Evolutionary conservation across 805 yeast species (phyloP), one percentile per base, ranked within the genome.

Genomic region (Maudiozyma bulderi): DNA sequence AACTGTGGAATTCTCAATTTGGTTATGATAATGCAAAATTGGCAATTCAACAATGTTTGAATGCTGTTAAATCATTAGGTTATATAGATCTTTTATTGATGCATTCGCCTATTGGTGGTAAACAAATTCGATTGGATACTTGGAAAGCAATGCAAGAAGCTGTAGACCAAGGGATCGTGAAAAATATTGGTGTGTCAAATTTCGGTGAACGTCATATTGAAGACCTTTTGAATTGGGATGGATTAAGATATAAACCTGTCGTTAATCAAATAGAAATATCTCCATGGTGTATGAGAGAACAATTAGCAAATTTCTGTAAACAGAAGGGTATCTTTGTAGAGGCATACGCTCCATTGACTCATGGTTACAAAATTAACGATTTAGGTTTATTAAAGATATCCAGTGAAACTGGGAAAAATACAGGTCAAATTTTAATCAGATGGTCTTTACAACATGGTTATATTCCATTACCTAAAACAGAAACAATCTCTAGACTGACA

Each of bases 201-300:
- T 86, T 74, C 58, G 86, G 87, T 44, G 59, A 65, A 13, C 67
- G 64, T 5, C 87, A 81, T 60, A 62, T 86, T 28, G 74, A 80
- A 50, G 84, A 83, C 60, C 65, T 86, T 43, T 68, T 83, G 41
- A 56, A 61, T 3, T 80, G 86, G 83, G 73, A 74, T 3, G 78
- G 72, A 1, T 59, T 78, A 52, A 74, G 65, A 51, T 60, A 75
- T 52, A 73, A 73, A 52, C 90, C 95, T 0, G 86, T 82, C 0
- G 82, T 85, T 40, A 83, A 87, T 64, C 95, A 88, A 63, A 77
- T 87, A 59, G 95, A 86, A 65, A 74, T 86, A 46, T 86, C 87
- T 51, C 95, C 93, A 20, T 86, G 93, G 90, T 71, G 83, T 58
- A 86, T 83, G 68, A 72, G 84, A 57, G 67, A 73, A 47, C 80